A percentile compares a stretch with the other conserved stretches of the same genome.
phyloP scores from a whole-genome alignment of 192 early-diverging fungal species.

The Umbelopsis vinacea region DNA sequence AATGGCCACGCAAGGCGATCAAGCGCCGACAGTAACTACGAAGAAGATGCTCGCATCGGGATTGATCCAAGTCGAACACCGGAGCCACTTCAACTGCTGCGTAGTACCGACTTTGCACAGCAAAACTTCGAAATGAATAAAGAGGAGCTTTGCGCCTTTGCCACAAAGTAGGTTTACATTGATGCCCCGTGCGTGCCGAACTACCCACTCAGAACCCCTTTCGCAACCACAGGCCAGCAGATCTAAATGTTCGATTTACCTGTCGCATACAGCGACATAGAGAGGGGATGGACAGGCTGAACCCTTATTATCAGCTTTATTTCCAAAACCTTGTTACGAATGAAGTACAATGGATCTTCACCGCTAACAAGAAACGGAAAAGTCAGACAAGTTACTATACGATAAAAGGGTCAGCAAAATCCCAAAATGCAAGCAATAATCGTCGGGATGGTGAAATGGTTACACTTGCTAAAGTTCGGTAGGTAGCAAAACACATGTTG shows the following conservation, averaged over 20 bases:
- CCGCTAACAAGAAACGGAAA: slow-evolving; percentile 73
- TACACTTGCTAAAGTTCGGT: slow-evolving; percentile 53
- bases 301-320: slow-evolving; percentile 73
- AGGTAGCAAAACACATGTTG: neutral
- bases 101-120: neutral
- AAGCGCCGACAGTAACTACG: neutral
- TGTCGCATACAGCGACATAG: slow-evolving; percentile 69
- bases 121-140: neutral
- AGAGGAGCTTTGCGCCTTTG: neutral
- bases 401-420: slow-evolving; percentile 42
- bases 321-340: slow-evolving; percentile 64
- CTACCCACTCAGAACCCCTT: neutral
- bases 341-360: slow-evolving; percentile 50
- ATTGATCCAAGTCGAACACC: neutral
- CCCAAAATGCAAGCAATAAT: slow-evolving; percentile 6
- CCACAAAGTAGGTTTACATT: neutral
- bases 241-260: slow-evolving; percentile 65
- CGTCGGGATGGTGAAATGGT: slow-evolving; percentile 24
- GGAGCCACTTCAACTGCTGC: neutral
- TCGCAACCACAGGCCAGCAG: slow-evolving; percentile 61
- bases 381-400: slow-evolving; percentile 66
- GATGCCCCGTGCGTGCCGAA: neutral
- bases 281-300: slow-evolving; percentile 65
- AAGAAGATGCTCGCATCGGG: neutral
- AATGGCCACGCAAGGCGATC: slow-evolving; percentile 2